Percentiles rank a stretch among this genome's conserved stretches.
These are phyloP conservation scores for Ilyonectria destructans DNA, from an alignment of 2,329 filamentous ascomycete species.

Conservation along the genomic window DNA sequence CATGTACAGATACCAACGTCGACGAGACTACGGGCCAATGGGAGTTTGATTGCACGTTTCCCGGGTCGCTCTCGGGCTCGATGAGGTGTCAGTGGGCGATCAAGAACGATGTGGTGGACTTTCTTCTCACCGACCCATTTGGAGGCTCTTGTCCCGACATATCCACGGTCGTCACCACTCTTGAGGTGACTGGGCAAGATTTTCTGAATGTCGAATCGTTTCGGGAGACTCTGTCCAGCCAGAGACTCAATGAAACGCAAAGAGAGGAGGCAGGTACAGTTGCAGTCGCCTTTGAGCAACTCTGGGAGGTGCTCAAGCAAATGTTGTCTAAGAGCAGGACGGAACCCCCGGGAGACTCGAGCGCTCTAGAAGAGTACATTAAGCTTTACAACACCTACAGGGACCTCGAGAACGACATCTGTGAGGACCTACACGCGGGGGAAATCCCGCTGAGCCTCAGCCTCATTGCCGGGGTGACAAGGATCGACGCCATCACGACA, in stretches of 20 bases:
- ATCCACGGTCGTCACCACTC: constrained; percentile 54
- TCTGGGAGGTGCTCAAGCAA: constrained; percentile 53
- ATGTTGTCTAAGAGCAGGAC: constrained; percentile 49
- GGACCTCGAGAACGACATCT: constrained; percentile 54
- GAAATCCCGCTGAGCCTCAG: constrained; percentile 54
- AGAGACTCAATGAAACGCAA: constrained; percentile 41
- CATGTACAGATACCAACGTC: constrained; percentile 50
- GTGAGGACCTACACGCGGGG: constrained; percentile 52
- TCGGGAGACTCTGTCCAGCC: constrained; percentile 47
- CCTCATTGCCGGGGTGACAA: constrained; percentile 52
- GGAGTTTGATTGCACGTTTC: constrained; percentile 57
- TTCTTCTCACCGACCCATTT: constrained; percentile 55
- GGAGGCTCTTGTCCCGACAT: constrained; percentile 55
- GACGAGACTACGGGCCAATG: constrained; percentile 51
- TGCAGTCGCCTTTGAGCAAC: constrained; percentile 49
- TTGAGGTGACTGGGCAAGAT: constrained; percentile 50
- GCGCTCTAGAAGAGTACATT: constrained; percentile 53
- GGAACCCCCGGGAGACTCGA: constrained; percentile 31
- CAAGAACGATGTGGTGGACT: constrained; percentile 52
- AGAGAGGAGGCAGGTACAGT: constrained; percentile 46
- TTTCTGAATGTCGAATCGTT: constrained; percentile 49
- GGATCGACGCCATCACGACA: constrained; percentile 49
- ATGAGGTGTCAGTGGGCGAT: constrained; percentile 53
- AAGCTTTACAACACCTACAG: constrained; percentile 51
- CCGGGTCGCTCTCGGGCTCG: constrained; percentile 50